phyloP scores from a whole-genome alignment of 2,329 filamentous ascomycete genomes.

The Periconia digitata region DNA sequence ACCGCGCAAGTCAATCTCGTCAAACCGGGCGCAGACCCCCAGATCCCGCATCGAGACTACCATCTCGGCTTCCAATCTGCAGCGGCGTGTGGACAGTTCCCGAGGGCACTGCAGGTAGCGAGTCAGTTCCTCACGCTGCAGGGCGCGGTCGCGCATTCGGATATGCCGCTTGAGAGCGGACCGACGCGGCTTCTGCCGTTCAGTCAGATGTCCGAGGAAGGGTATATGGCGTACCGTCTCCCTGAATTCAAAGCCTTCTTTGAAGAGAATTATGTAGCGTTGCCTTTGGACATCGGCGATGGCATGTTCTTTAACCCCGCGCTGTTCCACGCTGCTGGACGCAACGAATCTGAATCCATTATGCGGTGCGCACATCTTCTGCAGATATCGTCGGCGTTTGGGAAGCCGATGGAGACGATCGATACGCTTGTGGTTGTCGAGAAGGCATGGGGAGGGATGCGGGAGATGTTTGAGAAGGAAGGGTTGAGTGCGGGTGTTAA shows the following conservation, averaged over 20 bases:
- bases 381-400: slow-evolving; percentile 64
- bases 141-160: slow-evolving; percentile 63
- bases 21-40: slow-evolving; percentile 59
- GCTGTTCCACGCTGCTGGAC: slow-evolving; percentile 64
- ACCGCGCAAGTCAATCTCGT: slow-evolving; percentile 67
- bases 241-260: slow-evolving; percentile 59
- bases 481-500: slow-evolving; percentile 48
- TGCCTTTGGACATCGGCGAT: slow-evolving; percentile 59
- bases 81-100: slow-evolving; percentile 49
- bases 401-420: slow-evolving; percentile 65
- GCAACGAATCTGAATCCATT: slow-evolving; percentile 54
- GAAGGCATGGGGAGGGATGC: slow-evolving; percentile 48
- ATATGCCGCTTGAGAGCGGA: slow-evolving; percentile 61
- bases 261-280: slow-evolving; percentile 52
- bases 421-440: slow-evolving; percentile 55
- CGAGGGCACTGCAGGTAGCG: slow-evolving; percentile 56
- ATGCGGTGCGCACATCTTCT: slow-evolving; percentile 62
- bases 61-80: slow-evolving; percentile 64
- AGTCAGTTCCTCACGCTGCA: slow-evolving; percentile 63
- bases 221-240: slow-evolving; percentile 56
- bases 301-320: slow-evolving; percentile 67
- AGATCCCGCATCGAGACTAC: slow-evolving; percentile 64
- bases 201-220: slow-evolving; percentile 59
- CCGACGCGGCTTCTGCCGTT: slow-evolving; percentile 64
- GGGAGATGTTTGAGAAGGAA: slow-evolving; percentile 31